Evolutionary conservation across 768 basidiomycete genomes (phyloP).

Genomic region (Coprinellus micaceus): DNA sequence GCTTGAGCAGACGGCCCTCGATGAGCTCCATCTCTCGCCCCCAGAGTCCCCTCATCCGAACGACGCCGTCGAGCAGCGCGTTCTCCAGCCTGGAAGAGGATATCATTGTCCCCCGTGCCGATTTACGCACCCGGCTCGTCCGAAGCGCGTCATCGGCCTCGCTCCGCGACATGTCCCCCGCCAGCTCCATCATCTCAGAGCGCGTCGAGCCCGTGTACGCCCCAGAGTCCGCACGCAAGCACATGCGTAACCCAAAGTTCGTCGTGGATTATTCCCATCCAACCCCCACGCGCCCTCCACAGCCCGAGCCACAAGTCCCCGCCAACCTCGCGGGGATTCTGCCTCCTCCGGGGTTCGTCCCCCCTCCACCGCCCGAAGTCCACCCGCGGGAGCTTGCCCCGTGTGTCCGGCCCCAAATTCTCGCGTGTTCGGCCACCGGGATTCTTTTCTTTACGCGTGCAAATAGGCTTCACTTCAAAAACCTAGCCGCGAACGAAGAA

Average conservation of each 20-base stretch:
- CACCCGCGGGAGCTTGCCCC: not conserved
- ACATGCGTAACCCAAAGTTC: slow-evolving; percentile 31
- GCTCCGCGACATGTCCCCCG: slow-evolving; percentile 13
- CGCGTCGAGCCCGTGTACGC: slow-evolving; percentile 25
- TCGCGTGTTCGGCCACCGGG: slow-evolving; percentile 43
- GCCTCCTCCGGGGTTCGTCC: not conserved
- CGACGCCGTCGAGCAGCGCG: not conserved
- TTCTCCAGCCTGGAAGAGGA: not conserved
- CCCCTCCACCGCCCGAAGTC: slow-evolving; percentile 17
- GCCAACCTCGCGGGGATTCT: slow-evolving; percentile 1
- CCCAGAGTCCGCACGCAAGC: slow-evolving; percentile 31
- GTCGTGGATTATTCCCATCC: slow-evolving; percentile 31
- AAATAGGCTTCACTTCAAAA: slow-evolving; percentile 53
- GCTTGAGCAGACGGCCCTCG: not conserved
- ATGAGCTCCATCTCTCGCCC: not conserved
- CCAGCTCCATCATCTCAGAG: slow-evolving; percentile 14
- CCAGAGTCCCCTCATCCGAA: slow-evolving; percentile 1
- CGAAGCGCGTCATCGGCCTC: slow-evolving; percentile 32
- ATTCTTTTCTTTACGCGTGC: slow-evolving; percentile 49
- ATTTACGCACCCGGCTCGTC: slow-evolving; percentile 12
- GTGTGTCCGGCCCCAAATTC: slow-evolving; percentile 19
- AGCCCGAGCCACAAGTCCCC: slow-evolving; percentile 9
- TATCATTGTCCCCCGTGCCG: not conserved
- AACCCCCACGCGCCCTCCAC: slow-evolving; percentile 7
- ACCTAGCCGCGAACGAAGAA: slow-evolving; percentile 36